These are phyloP conservation scores for Podaxis mareebaensis DNA, from an alignment of 768 basidiomycete species.

Conservation along the genomic window DNA sequence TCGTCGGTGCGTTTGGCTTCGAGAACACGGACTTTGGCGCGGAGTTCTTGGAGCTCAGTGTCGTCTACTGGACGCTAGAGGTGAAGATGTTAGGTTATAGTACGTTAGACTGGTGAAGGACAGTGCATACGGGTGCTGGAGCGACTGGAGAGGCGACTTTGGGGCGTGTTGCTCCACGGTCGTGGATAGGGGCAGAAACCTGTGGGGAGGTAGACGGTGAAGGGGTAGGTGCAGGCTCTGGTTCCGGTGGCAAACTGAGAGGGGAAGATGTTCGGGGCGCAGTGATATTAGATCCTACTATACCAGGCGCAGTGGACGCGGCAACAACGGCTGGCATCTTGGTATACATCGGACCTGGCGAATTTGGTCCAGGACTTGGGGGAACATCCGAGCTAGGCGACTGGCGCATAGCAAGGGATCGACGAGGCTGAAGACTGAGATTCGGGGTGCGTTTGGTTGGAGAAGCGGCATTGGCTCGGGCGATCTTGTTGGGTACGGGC, in stretches of 20 bases:
- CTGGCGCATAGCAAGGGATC: slow-evolving; percentile 45
- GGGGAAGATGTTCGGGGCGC: slow-evolving; percentile 37
- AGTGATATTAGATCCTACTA: neutral
- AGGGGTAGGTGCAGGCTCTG: slow-evolving; percentile 21
- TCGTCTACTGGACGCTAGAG: slow-evolving; percentile 44
- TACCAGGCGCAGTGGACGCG: slow-evolving; percentile 18
- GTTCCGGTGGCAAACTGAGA: slow-evolving; percentile 35
- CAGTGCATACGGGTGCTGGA: slow-evolving; percentile 27
- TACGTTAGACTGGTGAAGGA: slow-evolving; percentile 15
- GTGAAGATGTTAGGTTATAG: slow-evolving; percentile 4
- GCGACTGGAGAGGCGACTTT: slow-evolving; percentile 28
- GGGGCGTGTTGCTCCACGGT: slow-evolving; percentile 23
- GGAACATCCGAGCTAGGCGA: slow-evolving; percentile 37
- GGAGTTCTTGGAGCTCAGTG: slow-evolving; percentile 74
- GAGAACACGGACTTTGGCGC: slow-evolving; percentile 79
- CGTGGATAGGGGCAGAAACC: slow-evolving; percentile 21
- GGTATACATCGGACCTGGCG: slow-evolving; percentile 29
- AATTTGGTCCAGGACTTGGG: slow-evolving; percentile 24
- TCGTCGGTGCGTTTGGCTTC: slow-evolving; percentile 90
- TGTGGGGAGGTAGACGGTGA: slow-evolving; percentile 22
- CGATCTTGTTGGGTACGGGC: slow-evolving; percentile 10
- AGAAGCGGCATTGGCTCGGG: slow-evolving; percentile 36
- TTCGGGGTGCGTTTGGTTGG: slow-evolving; percentile 59
- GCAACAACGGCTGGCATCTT: slow-evolving; percentile 23
- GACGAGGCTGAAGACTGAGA: slow-evolving; percentile 48